phyloP scores from a whole-genome alignment of 352 stramenopile genomes.

The Phytophthora aleatoria region DNA sequence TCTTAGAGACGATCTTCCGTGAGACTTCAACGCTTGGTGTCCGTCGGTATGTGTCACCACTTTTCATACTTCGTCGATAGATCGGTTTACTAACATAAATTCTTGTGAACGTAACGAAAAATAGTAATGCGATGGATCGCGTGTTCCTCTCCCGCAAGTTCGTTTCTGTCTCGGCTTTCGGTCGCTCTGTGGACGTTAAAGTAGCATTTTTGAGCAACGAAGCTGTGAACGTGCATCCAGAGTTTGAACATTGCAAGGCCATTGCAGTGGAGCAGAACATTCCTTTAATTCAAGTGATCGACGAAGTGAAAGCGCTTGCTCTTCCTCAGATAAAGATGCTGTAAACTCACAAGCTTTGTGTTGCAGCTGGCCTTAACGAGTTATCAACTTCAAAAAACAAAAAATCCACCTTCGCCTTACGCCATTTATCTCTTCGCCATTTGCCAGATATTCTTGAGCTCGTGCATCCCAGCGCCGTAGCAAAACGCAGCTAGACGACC shows the following conservation, averaged over 20 bases:
- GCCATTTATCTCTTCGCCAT: conserved; percentile 42
- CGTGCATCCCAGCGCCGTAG: conserved; percentile 39
- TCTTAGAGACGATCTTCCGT: conserved; percentile 71
- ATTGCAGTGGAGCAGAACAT: conserved; percentile 47
- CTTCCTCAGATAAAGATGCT: conserved; percentile 14
- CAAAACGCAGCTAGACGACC: conserved; percentile 32
- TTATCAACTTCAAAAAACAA: background rate
- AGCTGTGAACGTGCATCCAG: conserved; percentile 75
- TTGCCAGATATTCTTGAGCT: conserved; percentile 42
- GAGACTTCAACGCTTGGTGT: conserved; percentile 92
- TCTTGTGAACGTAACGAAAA: conserved; percentile 19
- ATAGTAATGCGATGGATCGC: conserved; percentile 64
- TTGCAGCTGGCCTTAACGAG: too few relatives aligned
- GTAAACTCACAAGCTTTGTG: too few relatives aligned
- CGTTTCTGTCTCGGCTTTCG: conserved; percentile 49
- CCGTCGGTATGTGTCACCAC: conserved; percentile 53
- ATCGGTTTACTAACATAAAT: conserved; percentile 16
- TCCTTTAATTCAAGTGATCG: conserved; percentile 63
- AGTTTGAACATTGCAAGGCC: conserved; percentile 86
- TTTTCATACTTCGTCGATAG: background rate
- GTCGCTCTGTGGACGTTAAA: conserved; percentile 61
- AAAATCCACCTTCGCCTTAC: background rate
- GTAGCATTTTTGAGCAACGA: conserved; percentile 54
- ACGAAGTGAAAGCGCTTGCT: conserved; percentile 53
- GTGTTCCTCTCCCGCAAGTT: conserved; percentile 58